Percentiles rank a stretch among this genome's conserved stretches.
These are phyloP conservation scores for Dichotomocladium elegans DNA, from an alignment of 371 early-diverging fungal genomes.

Conservation along the genomic window DNA sequence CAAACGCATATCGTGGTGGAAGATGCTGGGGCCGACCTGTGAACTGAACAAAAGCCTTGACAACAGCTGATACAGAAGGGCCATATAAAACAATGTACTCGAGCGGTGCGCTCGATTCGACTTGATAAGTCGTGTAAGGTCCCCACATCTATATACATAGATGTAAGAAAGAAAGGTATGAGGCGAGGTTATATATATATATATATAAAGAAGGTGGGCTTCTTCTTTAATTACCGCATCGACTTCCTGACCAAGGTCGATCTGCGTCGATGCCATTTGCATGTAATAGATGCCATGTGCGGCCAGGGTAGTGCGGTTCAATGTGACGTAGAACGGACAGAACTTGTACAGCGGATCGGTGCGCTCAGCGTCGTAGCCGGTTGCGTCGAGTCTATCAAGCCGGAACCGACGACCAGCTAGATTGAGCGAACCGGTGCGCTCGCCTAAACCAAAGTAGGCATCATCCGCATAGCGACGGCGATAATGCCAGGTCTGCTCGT, in stretches of 20 bases:
- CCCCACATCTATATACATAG: slow-evolving; percentile 64
- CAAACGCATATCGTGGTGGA: slow-evolving; percentile 51
- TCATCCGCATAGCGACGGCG: slow-evolving; percentile 18
- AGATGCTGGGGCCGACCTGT: slow-evolving; percentile 44
- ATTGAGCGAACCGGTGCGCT: slow-evolving; percentile 44
- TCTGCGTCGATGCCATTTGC: slow-evolving; percentile 30
- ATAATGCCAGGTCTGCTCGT: slow-evolving; percentile 36
- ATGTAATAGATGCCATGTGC: slow-evolving; percentile 59
- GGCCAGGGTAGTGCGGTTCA: slow-evolving; percentile 24
- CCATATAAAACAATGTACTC: slow-evolving; percentile 59
- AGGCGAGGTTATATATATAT: too few relatives aligned
- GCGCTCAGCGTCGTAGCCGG: slow-evolving; percentile 53
- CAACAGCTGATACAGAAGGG: slow-evolving; percentile 37
- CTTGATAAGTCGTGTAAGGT: slow-evolving; percentile 35
- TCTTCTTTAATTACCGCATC: slow-evolving; percentile 29
- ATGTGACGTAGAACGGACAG: slow-evolving; percentile 46
- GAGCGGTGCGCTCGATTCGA: slow-evolving; percentile 26
- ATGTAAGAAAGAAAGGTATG: too few relatives aligned
- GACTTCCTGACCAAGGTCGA: slow-evolving; percentile 50
- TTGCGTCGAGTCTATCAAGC: slow-evolving; percentile 48
- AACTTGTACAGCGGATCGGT: slow-evolving; percentile 64
- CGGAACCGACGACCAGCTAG: slow-evolving; percentile 47
- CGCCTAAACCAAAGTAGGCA: slow-evolving; percentile 51
- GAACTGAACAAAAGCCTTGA: slow-evolving; percentile 32
- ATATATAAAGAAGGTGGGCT: not conserved